Conservation (phyloP, 495 filamentous ascomycete genomes). For the Podospora pseudoanserina region DNA sequence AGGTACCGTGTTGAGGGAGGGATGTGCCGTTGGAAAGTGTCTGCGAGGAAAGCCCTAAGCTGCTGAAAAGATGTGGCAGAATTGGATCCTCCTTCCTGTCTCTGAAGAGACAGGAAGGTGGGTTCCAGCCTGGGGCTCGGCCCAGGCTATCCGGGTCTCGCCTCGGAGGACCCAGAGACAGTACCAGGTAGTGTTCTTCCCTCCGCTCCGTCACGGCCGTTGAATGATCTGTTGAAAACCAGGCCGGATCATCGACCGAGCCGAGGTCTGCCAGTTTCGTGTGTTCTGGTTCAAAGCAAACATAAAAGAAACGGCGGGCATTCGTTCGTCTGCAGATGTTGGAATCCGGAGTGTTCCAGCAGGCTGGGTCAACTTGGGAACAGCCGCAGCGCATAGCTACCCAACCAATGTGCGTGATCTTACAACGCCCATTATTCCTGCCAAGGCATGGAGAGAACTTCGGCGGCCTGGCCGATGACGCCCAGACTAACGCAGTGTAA, state of each 20-base stretch:
- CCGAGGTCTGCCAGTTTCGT: not conserved
- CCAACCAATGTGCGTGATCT: not conserved
- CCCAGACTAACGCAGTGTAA: not conserved
- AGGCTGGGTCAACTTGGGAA: conserved; percentile 1
- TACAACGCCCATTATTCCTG: not conserved
- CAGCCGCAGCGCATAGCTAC: conserved; percentile 3
- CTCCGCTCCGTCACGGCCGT: not conserved
- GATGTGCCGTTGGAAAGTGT: not conserved
- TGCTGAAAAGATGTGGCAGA: not conserved
- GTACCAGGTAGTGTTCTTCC: not conserved
- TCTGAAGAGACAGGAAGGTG: not conserved
- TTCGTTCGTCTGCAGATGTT: not conserved
- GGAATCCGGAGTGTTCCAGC: not conserved
- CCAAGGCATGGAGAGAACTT: conserved; percentile 1
- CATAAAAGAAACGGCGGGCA: not conserved
- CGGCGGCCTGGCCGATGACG: conserved; percentile 5
- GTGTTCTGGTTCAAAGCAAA: not conserved
- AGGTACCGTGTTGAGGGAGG: not conserved
- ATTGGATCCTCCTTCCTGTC: not conserved
- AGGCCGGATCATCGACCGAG: not conserved
- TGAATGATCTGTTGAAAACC: not conserved
- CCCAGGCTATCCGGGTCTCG: conserved; percentile 1
- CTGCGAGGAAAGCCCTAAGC: not conserved
- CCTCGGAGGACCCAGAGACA: not conserved
- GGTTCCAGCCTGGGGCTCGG: no score